Base-by-base conservation (phyloP, 2,329 filamentous ascomycete species). In the Colletotrichum sp. region DNA sequence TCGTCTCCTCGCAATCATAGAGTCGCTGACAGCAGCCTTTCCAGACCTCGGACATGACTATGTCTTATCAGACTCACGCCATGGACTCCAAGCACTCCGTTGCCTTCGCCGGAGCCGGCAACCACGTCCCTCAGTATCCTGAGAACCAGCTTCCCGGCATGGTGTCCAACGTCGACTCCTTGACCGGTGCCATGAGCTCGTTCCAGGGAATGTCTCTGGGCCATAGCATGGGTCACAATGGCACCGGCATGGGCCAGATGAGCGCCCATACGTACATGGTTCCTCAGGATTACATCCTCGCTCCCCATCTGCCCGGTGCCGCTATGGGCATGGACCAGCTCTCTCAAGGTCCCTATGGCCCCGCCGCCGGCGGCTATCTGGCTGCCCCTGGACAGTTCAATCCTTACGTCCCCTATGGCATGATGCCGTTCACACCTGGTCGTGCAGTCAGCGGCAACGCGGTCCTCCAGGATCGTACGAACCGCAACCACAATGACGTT, bases 391-490 rank as follows among this genome's bases (percentile, higher is more conserved):
- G 78, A n/a, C 78, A 79, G 43, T 77, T 80, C 81, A 79, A 73
- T 78, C 78, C 77, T 79, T 82, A 78, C 81, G 72, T 83, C 12
- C 82, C 82, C 6, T 85, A 84, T 75, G 81, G 83, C 12, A 81
- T 89, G 55, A 81, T 90, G 79, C 89, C 90, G 4, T 90, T 87
- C 80, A 90, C 89, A 14, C 88, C 90, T 24, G 88, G 87, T n/a
- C 88, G 89, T 21, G 81, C 86, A 36, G 64, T 73, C 34, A 73
- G 73, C 30, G 58, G 69, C 21, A 64, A 36, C 21, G 82, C 84
- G 36, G 81, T 83, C 9, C 81, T 85, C 21, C 85, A 87, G 55
- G 86, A 89, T 75, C 89, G 88, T 36, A 83, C 86, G 64, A 87
- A 90, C 38, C 85, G 84, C 79, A 84, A 82, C 16, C 87, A 87